phyloP scores from a whole-genome alignment of 345 rosid species.

The Raphanus sativus region DNA sequence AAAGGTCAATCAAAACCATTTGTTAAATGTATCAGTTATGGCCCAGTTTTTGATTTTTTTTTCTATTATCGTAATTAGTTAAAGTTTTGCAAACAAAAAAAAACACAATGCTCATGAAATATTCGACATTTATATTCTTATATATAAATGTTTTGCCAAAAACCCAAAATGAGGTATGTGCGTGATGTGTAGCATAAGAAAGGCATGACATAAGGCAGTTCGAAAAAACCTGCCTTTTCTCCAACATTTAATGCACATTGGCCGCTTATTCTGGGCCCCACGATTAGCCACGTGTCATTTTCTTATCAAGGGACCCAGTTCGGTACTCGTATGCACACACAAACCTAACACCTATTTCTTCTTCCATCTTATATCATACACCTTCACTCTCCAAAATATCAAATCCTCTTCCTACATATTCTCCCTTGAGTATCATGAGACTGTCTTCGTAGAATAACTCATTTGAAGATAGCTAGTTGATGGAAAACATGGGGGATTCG shows the following conservation, averaged over 20 bases:
- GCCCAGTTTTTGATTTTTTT: not conserved
- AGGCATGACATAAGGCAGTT: conserved; percentile 55
- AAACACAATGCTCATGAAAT: not conserved
- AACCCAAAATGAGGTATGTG: conserved; percentile 35
- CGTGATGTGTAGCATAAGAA: conserved; percentile 46
- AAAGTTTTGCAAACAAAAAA: not conserved
- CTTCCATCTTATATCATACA: conserved; percentile 32
- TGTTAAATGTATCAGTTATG: not conserved
- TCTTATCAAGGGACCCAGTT: conserved; percentile 28
- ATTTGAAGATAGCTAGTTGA: not conserved
- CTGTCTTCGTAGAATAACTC: not conserved
- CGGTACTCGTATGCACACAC: conserved; percentile 39
- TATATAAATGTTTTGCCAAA: not conserved
- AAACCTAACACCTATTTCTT: conserved; percentile 29
- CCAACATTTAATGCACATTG: conserved; percentile 37
- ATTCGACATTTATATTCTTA: not conserved
- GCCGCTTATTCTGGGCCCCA: conserved; percentile 43
- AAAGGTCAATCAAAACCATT: not conserved
- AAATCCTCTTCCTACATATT: conserved; percentile 1
- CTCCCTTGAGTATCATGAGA: conserved; percentile 11
- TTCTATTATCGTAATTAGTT: not conserved
- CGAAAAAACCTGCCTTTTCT: conserved; percentile 42
- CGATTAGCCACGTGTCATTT: conserved; percentile 41
- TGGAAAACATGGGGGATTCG: conserved; percentile 38
- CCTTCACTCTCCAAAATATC: conserved; percentile 25